Evolutionary conservation across 2,329 filamentous ascomycete genomes (phyloP).

Genomic region (Penicillium polonicum): DNA sequence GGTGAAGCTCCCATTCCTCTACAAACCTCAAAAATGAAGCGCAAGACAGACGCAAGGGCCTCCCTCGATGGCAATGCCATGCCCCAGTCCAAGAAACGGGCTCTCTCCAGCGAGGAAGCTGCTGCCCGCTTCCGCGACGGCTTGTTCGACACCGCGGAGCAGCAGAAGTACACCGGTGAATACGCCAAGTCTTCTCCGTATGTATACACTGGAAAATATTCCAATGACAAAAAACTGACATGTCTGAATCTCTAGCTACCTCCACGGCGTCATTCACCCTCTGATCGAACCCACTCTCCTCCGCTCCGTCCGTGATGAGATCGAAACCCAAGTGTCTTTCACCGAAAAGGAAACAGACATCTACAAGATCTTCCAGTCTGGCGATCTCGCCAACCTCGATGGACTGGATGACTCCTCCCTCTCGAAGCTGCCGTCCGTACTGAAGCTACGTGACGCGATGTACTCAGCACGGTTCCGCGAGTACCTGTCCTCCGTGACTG

Average conservation of each 20-base stretch:
- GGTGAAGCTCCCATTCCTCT: not conserved
- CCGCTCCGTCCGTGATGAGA: constrained; percentile 82
- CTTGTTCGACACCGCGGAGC: constrained; percentile 42
- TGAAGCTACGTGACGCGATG: constrained; percentile 86
- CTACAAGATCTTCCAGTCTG: constrained; percentile 98
- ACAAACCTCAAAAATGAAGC: constrained; percentile 41
- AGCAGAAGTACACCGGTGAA: constrained; percentile 44
- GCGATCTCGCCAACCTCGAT: constrained; percentile 93
- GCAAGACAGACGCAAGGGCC: constrained; percentile 40
- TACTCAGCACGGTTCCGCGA: constrained; percentile 88
- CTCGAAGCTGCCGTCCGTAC: constrained; percentile 81
- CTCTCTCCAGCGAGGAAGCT: constrained; percentile 40
- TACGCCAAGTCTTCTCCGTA: constrained; percentile 47
- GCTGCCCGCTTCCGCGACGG: constrained; percentile 45
- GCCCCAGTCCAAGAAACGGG: constrained; percentile 41
- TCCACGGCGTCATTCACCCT: constrained; percentile 82
- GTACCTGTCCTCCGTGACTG: constrained; percentile 83
- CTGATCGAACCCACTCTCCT: constrained; percentile 80
- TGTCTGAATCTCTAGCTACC: constrained; percentile 58
- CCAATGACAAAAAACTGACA: constrained; percentile 8
- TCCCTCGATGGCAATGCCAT: constrained; percentile 32
- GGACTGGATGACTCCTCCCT: constrained; percentile 85
- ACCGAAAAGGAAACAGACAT: constrained; percentile 99
- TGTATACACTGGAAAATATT: constrained; percentile 16
- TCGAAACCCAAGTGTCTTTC: constrained; percentile 87